These are phyloP conservation scores for Hygrocybe coccinea DNA, from an alignment of 768 basidiomycete genomes.

Conservation along the genomic window DNA sequence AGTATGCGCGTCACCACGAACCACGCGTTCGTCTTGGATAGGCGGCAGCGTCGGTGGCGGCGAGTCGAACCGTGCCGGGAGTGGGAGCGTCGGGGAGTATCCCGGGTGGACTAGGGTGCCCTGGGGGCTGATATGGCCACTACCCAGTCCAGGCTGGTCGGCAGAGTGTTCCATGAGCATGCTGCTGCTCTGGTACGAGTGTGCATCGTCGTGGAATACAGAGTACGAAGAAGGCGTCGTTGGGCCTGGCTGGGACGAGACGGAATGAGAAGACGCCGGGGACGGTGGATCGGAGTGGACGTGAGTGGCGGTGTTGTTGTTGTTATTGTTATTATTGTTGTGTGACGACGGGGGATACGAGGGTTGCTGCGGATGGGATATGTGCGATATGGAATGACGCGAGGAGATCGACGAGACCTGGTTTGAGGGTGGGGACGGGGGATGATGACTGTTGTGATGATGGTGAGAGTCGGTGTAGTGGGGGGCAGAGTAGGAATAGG, in stretches of 20 bases:
- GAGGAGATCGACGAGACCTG: conserved; percentile 42
- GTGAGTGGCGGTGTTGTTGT: too few species aligned
- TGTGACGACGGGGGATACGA: conserved; percentile 38
- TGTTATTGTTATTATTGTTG: conserved; percentile 34
- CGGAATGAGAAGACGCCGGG: conserved; percentile 48
- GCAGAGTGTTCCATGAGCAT: conserved; percentile 27
- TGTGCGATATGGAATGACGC: conserved; percentile 58
- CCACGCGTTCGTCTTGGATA: conserved; percentile 41
- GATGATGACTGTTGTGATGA: conserved; percentile 22
- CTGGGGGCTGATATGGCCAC: conserved; percentile 25
- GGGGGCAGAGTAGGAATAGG: conserved; percentile 29
- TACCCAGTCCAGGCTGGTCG: conserved; percentile 27
- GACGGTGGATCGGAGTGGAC: conserved; percentile 40
- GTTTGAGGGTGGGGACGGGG: conserved; percentile 26
- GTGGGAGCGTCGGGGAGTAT: conserved; percentile 19
- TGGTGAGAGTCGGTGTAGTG: conserved; percentile 24
- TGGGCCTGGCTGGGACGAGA: conserved; percentile 40
- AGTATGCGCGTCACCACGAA: conserved; percentile 28
- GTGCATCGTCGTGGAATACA: conserved; percentile 43
- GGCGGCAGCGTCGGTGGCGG: conserved; percentile 56
- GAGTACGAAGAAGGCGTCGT: conserved; percentile 41
- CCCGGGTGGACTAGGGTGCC: conserved; percentile 17
- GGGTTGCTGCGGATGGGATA: conserved; percentile 45
- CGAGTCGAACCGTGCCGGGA: conserved; percentile 38
- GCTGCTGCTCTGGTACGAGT: conserved; percentile 31